Evolutionary conservation across 2,329 filamentous ascomycete genomes (phyloP), one percentile per base, ranked within the genome.

Genomic region (Nannizziopsis arthrosporioides): DNA sequence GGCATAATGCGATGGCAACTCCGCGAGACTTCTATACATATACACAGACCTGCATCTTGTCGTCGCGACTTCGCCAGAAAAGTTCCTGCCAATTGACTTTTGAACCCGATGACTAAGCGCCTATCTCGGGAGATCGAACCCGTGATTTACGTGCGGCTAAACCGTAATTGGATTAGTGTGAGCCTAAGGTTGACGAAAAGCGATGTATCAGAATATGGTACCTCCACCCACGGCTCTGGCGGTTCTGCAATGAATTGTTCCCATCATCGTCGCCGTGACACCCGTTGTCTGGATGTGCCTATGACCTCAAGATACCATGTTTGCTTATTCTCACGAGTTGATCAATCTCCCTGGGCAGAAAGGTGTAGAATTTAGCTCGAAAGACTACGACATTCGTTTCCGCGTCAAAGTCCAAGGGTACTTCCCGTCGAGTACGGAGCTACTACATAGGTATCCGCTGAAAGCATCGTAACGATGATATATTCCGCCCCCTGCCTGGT

Each of bases 141-240:
- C 4, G 9, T 36, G 34, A 36, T 27, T 27, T 27, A 4, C 22
- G 7, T 3, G 4, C 22, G 22, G 22, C 22, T 27, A 27, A 27
- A 27, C 45, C 30, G n/a, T 2, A 42, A 42, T 7, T 12, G 31
- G 45, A 11, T 17, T 47, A 47, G 45, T 15, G 19, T 15, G 5
- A 19, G 11, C 22, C 18, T 19, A 9, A 19, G 34, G 17, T 5
- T 32, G n/a, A 15, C 34, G 42, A 40, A 32, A 46, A 31, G 44
- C 34, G 12, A 39, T 46, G 44, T 39, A 47, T 47, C 44, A 47
- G 44, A 42, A 47, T 41, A 19, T 34, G 36, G 44, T 47, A 40
- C 44, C 37, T 40, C 17, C 36, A 47, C 35, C 22, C 22, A 27
- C 22, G 22, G 22, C 22, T 27, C 22, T 15, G 43, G 14, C 14